These are phyloP conservation scores for Xylariales sp. DNA, from an alignment of 2,329 filamentous ascomycete genomes.

Conservation along the genomic window DNA sequence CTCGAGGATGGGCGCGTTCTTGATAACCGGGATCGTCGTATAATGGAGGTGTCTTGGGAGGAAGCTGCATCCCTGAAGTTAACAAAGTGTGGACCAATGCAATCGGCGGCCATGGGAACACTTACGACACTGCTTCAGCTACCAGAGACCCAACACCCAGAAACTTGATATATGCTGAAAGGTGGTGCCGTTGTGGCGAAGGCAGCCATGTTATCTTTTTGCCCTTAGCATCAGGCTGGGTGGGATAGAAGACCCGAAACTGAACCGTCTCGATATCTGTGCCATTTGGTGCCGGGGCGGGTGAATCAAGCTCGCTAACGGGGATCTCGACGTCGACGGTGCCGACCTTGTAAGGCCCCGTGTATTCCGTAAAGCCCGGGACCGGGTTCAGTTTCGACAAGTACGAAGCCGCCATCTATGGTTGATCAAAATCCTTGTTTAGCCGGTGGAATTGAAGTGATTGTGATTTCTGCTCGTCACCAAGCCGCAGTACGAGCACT, in stretches of 20 bases:
- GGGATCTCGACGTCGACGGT: slow-evolving; percentile 79
- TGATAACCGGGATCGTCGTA: slow-evolving; percentile 66
- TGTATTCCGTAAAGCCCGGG: slow-evolving; percentile 69
- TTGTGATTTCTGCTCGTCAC: too few relatives aligned
- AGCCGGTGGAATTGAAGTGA: too few relatives aligned
- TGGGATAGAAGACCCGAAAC: slow-evolving; percentile 81
- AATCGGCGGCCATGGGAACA: too few relatives aligned
- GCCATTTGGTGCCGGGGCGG: slow-evolving; percentile 48
- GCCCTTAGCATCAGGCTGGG: slow-evolving; percentile 45
- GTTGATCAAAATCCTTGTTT: too few relatives aligned
- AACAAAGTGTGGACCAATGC: not conserved
- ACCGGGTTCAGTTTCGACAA: slow-evolving; percentile 61
- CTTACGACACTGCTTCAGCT: slow-evolving; percentile 57
- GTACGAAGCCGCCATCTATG: slow-evolving; percentile 29
- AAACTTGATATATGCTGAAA: slow-evolving; percentile 74
- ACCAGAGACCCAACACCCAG: slow-evolving; percentile 59
- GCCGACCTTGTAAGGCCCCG: slow-evolving; percentile 74
- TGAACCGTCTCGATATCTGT: slow-evolving; percentile 66
- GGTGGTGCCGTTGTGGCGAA: slow-evolving; percentile 67
- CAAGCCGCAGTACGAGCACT: too few relatives aligned
- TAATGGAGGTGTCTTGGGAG: slow-evolving; percentile 70
- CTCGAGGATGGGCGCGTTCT: slow-evolving; percentile 62
- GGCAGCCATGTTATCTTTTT: slow-evolving; percentile 73
- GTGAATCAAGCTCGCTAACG: slow-evolving; percentile 51
- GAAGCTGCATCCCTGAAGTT: slow-evolving; percentile 32